Conservation (phyloP, 495 filamentous ascomycete genomes). For the Gamarada debralockiae region DNA sequence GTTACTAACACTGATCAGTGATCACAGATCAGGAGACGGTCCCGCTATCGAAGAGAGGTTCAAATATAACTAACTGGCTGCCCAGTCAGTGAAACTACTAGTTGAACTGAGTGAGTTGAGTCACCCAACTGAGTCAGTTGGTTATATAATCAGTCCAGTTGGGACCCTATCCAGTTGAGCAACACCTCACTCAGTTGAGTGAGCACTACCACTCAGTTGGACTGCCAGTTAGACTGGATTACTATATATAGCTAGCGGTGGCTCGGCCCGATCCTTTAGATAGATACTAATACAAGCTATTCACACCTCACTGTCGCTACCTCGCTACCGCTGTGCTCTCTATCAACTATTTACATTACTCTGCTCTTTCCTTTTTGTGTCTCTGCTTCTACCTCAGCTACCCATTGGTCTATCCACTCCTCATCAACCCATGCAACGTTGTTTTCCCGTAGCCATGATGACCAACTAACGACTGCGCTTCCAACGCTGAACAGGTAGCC, state of each 20-base stretch:
- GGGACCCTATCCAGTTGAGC: not conserved
- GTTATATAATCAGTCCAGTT: not conserved
- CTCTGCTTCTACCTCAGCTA: not conserved
- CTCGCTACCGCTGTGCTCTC: not conserved
- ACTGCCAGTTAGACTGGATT: not conserved
- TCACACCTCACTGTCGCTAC: not conserved
- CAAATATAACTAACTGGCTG: too few species aligned
- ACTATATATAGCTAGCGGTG: too few species aligned
- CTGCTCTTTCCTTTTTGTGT: not conserved
- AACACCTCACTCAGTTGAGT: not conserved
- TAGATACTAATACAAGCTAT: not conserved
- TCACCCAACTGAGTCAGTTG: not conserved
- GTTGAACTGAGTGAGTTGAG: not conserved
- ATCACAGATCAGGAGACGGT: too few species aligned
- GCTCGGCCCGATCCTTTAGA: too few species aligned
- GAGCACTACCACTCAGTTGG: not conserved
- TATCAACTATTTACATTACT: not conserved
- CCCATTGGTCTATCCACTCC: not conserved
- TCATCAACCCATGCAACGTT: not conserved
- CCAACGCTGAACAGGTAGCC: too few species aligned
- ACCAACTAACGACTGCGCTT: too few species aligned
- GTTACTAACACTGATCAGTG: too few species aligned
- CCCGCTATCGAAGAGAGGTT: too few species aligned
- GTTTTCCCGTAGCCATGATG: not conserved
- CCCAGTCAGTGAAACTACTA: not conserved